These are phyloP conservation scores for Cinnamomum micranthum DNA, from an alignment of 164 flowering plant species.

Conservation along the genomic window DNA sequence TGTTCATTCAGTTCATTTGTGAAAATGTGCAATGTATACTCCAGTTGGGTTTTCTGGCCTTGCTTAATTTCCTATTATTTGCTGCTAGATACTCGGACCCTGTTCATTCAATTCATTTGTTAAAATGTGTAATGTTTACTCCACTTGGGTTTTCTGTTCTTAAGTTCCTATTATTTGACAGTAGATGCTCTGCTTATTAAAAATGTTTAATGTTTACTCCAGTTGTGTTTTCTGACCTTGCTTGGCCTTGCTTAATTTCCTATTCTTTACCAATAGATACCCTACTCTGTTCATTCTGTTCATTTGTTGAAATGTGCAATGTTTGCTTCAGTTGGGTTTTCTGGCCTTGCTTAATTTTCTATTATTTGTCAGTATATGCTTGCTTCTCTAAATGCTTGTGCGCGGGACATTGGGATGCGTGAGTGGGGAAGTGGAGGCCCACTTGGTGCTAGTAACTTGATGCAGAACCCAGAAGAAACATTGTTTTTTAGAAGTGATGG, in stretches of 20 bases:
- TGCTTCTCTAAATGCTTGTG: slow-evolving; percentile 53
- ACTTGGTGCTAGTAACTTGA: slow-evolving; percentile 34
- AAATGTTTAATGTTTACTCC: not conserved
- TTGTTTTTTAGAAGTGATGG: slow-evolving; percentile 48
- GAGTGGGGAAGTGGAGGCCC: slow-evolving; percentile 67
- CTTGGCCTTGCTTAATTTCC: not conserved
- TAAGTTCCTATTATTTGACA: too few relatives aligned
- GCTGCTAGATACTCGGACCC: slow-evolving; percentile 59
- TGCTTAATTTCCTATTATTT: not conserved
- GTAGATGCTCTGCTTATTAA: slow-evolving; percentile 10
- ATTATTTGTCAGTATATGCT: slow-evolving; percentile 52
- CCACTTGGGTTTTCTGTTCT: not conserved
- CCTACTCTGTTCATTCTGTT: slow-evolving; percentile 23
- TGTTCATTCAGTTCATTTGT: not conserved
- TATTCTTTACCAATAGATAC: slow-evolving; percentile 48
- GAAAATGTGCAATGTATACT: not conserved
- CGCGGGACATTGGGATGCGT: slow-evolving; percentile 39
- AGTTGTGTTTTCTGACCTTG: not conserved
- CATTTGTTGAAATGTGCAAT: not conserved
- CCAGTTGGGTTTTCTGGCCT: not conserved
- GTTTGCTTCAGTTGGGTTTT: not conserved
- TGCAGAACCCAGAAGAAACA: slow-evolving; percentile 39
- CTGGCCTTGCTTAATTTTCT: not conserved
- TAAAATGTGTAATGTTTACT: not conserved
- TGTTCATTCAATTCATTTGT: slow-evolving; percentile 7